These are phyloP conservation scores for Russula brevipes DNA, from an alignment of 768 basidiomycete genomes.

Conservation along the genomic window DNA sequence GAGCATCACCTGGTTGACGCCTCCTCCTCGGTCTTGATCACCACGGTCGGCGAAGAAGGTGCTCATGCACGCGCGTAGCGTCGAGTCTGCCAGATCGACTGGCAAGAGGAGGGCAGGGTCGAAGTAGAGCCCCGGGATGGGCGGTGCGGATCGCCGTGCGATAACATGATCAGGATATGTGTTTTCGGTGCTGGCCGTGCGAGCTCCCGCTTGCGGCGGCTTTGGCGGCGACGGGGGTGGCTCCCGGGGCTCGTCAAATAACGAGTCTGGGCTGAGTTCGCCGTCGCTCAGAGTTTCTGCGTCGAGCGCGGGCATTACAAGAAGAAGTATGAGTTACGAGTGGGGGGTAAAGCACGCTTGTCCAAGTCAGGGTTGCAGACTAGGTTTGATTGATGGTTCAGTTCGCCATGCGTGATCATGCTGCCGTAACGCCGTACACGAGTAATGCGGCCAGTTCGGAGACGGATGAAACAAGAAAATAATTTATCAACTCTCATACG, in stretches of 20 bases:
- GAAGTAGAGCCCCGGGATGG: constrained; percentile 64
- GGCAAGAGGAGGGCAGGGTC: constrained; percentile 48
- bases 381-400: background rate
- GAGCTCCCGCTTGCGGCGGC: background rate
- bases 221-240: constrained; percentile 5
- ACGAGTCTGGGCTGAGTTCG: constrained; percentile 37
- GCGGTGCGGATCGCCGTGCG: constrained; percentile 40
- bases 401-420: background rate
- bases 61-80: constrained; percentile 48
- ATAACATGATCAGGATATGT: constrained; percentile 17
- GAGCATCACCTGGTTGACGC: constrained; percentile 79
- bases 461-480: background rate
- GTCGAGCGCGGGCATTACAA: background rate
- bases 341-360: background rate
- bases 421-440: constrained; percentile 6
- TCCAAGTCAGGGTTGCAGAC: constrained; percentile 5
- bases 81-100: constrained; percentile 44
- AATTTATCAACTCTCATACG: background rate
- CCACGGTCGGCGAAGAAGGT: constrained; percentile 45
- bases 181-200: constrained; percentile 7
- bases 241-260: constrained; percentile 44
- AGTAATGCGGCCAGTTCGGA: background rate
- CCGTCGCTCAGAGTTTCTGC: constrained; percentile 5
- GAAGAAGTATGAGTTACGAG: background rate
- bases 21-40: background rate